Base-by-base conservation (phyloP, 2,329 filamentous ascomycete genomes). In the Xylariaceae sp. region DNA sequence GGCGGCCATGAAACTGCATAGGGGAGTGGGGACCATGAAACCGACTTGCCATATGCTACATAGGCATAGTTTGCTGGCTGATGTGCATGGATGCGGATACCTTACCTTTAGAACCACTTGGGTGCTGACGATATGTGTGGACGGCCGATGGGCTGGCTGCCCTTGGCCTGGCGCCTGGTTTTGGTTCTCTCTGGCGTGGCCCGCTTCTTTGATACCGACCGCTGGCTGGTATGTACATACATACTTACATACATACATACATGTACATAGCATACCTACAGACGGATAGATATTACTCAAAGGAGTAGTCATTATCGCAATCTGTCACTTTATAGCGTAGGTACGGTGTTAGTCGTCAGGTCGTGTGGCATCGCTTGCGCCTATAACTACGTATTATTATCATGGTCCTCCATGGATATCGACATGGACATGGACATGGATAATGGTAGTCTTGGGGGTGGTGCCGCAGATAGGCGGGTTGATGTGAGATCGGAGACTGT, bases 1-100 rank as follows among this genome's bases (percentile, higher is more conserved):
- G 70, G 70, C 69, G 66, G 67, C 61, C 65, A 67, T 68, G 70
- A 69, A 68, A 71, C 65, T 65, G 68, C 65, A 67, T 67, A 70
- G 61, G 65, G 63, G 65, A 65, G 69, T 70, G 68, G 69, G 56
- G 60, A 65, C 59, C 52, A 64, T 68, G 67, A 70, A 71, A 70
- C 69, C 60, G 54, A 62, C 59, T n/a, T 60, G 62, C 62, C 58
- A 64, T 65, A 65, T 61, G 48, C 47, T 50, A 42, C 32, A 29
- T 9, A 16, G n/a, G n/a, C n/a, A 10, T 29, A 16, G 32, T 37
- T 37, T 37, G 32, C 32, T 37, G 32, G 32, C 32, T 37, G 32
- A 37, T 37, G 32, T 37, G 32, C 32, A 37, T 37, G 32, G 32
- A 16, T 37, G 32, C 32, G 32, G 32, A 37, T 37, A 37, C 32